A percentile compares a stretch with the other conserved stretches of the same genome.
Evolutionary conservation across 164 flowering plant species (phyloP).

Genomic region (Magnolia kwangsiensis): DNA sequence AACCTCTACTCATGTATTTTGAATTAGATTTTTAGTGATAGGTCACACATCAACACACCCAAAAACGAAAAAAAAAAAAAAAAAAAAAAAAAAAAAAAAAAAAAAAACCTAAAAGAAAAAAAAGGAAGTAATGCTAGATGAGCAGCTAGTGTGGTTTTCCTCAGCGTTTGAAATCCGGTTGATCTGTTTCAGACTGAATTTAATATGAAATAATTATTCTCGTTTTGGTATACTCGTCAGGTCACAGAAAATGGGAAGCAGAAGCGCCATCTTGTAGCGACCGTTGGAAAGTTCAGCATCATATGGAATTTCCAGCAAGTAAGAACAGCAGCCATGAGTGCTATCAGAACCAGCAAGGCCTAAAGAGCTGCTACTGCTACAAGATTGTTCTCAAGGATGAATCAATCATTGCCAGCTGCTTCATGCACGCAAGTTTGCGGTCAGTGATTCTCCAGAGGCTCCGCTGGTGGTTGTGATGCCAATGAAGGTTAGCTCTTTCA

Average conservation of each 20-base stretch:
- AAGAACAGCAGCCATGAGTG: constrained; percentile 82
- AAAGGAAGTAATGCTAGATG: too few relatives aligned
- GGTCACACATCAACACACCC: too few relatives aligned
- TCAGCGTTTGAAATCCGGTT: too few relatives aligned
- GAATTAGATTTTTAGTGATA: too few relatives aligned
- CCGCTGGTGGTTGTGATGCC: constrained; percentile 94
- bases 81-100: too few relatives aligned
- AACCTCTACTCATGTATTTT: too few relatives aligned
- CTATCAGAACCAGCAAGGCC: constrained; percentile 73
- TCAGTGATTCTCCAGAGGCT: constrained; percentile 82
- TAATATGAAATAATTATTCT: too few relatives aligned
- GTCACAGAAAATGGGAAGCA: constrained; percentile 88
- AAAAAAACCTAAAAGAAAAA: too few relatives aligned
- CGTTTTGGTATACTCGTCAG: constrained; percentile 19
- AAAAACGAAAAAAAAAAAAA: too few relatives aligned
- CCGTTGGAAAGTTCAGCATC: constrained; percentile 82
- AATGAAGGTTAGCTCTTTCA: constrained; percentile 89
- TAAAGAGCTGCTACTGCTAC: constrained; percentile 97
- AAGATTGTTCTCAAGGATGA: constrained; percentile 82
- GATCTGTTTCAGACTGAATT: too few relatives aligned
- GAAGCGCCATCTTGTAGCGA: constrained; percentile 84
- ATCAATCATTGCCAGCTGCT: constrained; percentile 88
- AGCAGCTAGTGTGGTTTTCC: too few relatives aligned
- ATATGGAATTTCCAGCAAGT: constrained; percentile 91
- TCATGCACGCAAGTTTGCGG: constrained; percentile 93